phyloP scores from a whole-genome alignment of 768 basidiomycete genomes.

The Tricholoma bakamatsutake region DNA sequence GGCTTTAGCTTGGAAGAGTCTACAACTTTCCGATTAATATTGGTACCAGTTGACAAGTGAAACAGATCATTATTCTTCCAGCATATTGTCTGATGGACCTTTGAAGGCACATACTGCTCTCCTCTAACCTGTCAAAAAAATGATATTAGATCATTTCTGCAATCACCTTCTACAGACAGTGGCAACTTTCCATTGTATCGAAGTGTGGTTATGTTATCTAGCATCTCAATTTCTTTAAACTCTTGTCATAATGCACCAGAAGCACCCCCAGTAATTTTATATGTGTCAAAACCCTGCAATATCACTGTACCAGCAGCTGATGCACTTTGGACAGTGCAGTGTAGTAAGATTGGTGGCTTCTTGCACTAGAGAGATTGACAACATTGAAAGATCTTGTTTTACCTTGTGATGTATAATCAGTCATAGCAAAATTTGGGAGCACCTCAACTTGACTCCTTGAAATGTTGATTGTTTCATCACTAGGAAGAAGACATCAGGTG shows the following conservation, averaged over 20 bases:
- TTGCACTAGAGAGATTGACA: neutral
- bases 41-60: neutral
- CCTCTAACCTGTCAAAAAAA: neutral
- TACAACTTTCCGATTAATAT: neutral
- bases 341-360: too few relatives aligned
- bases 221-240: too few relatives aligned
- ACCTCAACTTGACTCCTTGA: slow-evolving; percentile 10
- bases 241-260: too few relatives aligned
- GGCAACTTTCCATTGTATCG: slow-evolving; percentile 15
- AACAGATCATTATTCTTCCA: neutral
- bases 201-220: slow-evolving; percentile 4
- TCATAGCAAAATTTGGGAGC: neutral
- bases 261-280: too few relatives aligned
- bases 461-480: slow-evolving; percentile 12
- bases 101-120: too few relatives aligned
- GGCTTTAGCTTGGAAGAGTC: neutral
- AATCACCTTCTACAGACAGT: slow-evolving; percentile 3
- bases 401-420: slow-evolving; percentile 20
- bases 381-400: neutral
- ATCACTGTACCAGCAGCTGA: too few relatives aligned
- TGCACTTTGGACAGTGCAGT: too few relatives aligned
- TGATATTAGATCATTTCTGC: slow-evolving; percentile 7
- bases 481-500: slow-evolving; percentile 20
- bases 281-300: too few relatives aligned
- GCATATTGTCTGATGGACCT: neutral